Conservation (phyloP, 2,329 filamentous ascomycete genomes). For the Colletotrichum chlorophyti region DNA sequence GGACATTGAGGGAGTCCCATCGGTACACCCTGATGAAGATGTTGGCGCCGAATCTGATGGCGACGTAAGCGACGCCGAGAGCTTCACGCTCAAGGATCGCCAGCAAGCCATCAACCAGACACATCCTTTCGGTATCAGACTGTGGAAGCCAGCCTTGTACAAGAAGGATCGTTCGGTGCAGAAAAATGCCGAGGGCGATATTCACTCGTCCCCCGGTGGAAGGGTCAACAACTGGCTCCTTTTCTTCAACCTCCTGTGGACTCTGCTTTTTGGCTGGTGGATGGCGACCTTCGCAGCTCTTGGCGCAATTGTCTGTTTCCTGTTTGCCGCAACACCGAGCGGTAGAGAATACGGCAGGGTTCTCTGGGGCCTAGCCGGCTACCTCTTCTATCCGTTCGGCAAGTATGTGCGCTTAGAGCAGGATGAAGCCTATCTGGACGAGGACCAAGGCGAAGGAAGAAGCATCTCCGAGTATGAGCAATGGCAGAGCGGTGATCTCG, state of each 20-base stretch:
- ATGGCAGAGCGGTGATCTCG: conserved; percentile 97
- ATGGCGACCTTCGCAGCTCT: conserved; percentile 77
- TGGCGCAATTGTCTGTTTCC: conserved; percentile 79
- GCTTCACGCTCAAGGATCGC: conserved; percentile 95
- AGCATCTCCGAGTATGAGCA: conserved; percentile 99
- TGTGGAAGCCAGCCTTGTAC: conserved; percentile 98
- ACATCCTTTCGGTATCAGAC: conserved; percentile 96
- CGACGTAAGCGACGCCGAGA: conserved; percentile 89
- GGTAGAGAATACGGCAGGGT: conserved; percentile 86
- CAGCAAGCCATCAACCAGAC: conserved; percentile 99
- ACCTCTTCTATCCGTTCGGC: conserved; percentile 95
- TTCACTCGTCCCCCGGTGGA: conserved; percentile 91
- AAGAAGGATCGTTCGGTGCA: conserved; percentile 97
- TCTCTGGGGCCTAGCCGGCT: conserved; percentile 82
- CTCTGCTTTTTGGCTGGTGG: conserved; percentile 95
- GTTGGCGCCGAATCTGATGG: conserved; percentile 70
- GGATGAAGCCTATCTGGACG: conserved; percentile 92
- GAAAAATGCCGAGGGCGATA: conserved; percentile 94
- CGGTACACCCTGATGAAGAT: conserved; percentile 44
- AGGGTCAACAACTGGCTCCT: conserved; percentile 85
- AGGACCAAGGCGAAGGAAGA: conserved; percentile 93
- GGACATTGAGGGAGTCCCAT: conserved; percentile 37
- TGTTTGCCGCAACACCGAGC: conserved; percentile 80
- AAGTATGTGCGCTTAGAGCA: conserved; percentile 93
- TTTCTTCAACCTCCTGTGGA: conserved; percentile 91